Base-by-base conservation (phyloP, 2,329 filamentous ascomycete genomes). In the Colletotrichum sp. region DNA sequence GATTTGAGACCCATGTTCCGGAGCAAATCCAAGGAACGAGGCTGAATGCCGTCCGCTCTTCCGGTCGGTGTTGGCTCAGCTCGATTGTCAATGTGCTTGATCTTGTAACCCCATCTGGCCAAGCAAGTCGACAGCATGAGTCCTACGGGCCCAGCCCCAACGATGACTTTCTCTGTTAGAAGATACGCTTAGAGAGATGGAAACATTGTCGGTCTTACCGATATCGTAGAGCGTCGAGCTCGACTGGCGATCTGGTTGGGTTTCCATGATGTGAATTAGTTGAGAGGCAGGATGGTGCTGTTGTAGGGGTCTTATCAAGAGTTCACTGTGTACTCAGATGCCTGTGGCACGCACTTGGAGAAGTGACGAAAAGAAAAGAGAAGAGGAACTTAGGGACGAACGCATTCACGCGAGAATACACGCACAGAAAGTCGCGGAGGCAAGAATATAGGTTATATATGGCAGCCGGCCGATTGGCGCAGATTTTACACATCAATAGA, bases 21-120 rank as follows among this genome's bases (percentile, higher is more conserved):
- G 64, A 98, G 88, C 18, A 98, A 90, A 80, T 98, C 96, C 28
- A 98, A 89, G 0, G 96, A 98, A 52, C 96, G 93, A 48, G 96
- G 96, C 86, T 98, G 96, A 74, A 98, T 98, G 77, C 95, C 96
- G 85, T 98, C 96, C 72, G 96, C 96, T 78, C 96, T 94, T 69
- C 96, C 96, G 24, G 95, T 98, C 4, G 92, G 82, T 15, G 96
- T 98, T 18, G 96, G 96, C 81, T 96, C 94, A 3, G 95, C 89
- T 75, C 96, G 91, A 85, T 98, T 98, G 86, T 98, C 96, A 82
- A 98, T 95, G 86, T 98, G 95, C 88, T 96, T 98, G 85, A 98
- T 95, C 84, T 92, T 95, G 89, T 98, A 98, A 24, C 96, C 96
- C 95, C 96, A 98, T 87, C 96, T 90, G 76, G 95, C 94, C 77